phyloP scores from a whole-genome alignment of 768 basidiomycete genomes.

The Rhodotorula diobovata region DNA sequence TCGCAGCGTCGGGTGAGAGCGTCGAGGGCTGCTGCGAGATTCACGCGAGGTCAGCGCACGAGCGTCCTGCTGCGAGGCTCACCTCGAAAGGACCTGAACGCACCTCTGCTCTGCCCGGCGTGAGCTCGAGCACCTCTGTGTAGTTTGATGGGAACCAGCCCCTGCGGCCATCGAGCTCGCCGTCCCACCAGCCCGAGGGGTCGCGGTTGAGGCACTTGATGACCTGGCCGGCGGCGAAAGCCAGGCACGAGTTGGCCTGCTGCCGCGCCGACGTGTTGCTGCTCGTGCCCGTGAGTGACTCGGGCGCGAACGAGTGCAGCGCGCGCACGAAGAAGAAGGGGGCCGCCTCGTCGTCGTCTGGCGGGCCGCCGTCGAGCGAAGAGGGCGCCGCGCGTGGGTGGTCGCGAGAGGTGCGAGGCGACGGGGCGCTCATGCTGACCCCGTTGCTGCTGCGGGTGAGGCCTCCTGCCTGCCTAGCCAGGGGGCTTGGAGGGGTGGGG shows the following conservation, averaged over 20 bases:
- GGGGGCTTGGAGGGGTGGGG: no score
- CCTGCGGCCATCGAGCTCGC: constrained; percentile 54
- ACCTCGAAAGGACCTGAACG: constrained; percentile 14
- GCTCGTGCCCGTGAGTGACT: constrained; percentile 1
- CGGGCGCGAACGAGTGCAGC: constrained; percentile 25
- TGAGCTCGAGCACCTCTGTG: constrained; percentile 42
- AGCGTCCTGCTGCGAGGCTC: no score
- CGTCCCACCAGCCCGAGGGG: constrained; percentile 95
- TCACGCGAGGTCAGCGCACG: no score
- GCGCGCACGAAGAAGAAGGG: constrained; percentile 24
- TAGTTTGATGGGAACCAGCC: constrained; percentile 99
- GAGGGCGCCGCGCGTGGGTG: no score
- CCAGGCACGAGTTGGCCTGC: constrained; percentile 56
- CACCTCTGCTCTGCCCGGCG: constrained; percentile 19
- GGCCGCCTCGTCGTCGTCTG: not conserved
- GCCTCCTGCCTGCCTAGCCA: no score
- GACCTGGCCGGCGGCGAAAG: constrained; percentile 83
- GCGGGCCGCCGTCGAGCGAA: not conserved
- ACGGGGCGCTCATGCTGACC: no score
- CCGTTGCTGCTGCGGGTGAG: no score
- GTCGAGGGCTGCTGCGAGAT: no score
- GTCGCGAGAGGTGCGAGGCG: no score
- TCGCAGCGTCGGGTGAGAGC: constrained; percentile 13
- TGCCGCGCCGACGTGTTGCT: not conserved
- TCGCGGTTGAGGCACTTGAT: constrained; percentile 87